Percentiles rank a stretch among this genome's conserved stretches.
phyloP scores from a whole-genome alignment of 2,329 filamentous ascomycete species.

The Fusarium sulawesiense region DNA sequence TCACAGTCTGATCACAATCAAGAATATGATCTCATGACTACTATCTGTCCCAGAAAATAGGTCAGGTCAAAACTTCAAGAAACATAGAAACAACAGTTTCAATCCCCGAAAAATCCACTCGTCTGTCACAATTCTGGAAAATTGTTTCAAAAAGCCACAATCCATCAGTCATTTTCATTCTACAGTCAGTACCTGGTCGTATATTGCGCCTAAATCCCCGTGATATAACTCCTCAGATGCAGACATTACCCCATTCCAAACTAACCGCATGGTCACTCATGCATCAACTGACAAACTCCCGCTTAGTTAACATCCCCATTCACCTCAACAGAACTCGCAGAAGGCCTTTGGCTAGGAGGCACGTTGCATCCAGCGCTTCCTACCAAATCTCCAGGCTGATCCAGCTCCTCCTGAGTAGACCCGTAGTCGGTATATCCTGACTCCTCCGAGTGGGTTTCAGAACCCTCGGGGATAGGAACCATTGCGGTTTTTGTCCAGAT shows the following conservation, averaged over 20 bases:
- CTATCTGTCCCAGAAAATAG: not conserved
- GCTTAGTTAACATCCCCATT: slow-evolving; percentile 14
- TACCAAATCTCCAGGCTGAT: slow-evolving; percentile 57
- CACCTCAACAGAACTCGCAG: slow-evolving; percentile 12
- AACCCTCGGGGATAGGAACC: slow-evolving; percentile 74
- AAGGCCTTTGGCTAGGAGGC: not conserved
- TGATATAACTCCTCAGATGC: slow-evolving; percentile 2
- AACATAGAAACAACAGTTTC: slow-evolving; percentile 1
- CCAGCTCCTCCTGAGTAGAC: slow-evolving; percentile 58
- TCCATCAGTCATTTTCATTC: slow-evolving; percentile 1
- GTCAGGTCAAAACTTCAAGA: not conserved
- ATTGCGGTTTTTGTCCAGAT: slow-evolving; percentile 76
- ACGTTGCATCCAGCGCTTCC: slow-evolving; percentile 50
- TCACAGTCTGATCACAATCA: not conserved
- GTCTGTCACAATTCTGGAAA: not conserved
- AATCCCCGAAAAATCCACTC: not conserved
- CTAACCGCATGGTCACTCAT: not conserved
- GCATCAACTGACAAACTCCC: slow-evolving; percentile 16
- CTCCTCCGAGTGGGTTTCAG: slow-evolving; percentile 67
- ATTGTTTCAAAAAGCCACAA: not conserved
- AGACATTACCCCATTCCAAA: not conserved
- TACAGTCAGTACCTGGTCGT: slow-evolving; percentile 11
- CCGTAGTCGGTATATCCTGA: slow-evolving; percentile 59
- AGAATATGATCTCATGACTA: not conserved
- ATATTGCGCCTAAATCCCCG: slow-evolving; percentile 24